Percentiles rank a stretch among this genome's conserved stretches.
phyloP scores from a whole-genome alignment of 2,329 filamentous ascomycete species.

The Trichoderma aggressivum region DNA sequence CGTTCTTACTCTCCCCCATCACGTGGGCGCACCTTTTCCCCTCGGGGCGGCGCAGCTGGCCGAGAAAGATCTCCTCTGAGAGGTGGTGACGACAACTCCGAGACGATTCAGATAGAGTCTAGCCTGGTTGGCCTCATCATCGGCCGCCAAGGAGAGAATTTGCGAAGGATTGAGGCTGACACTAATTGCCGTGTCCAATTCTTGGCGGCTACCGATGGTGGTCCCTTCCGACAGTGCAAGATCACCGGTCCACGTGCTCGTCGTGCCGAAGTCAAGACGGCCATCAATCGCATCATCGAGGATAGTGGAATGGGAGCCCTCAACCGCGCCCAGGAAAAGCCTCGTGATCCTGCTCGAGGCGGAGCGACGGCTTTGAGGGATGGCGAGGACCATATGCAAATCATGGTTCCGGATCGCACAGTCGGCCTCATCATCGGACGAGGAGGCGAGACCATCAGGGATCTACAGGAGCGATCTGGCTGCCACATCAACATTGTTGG shows the following conservation, averaged over 20 bases:
- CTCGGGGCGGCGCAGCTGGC: constrained; percentile 50
- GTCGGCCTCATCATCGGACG: constrained; percentile 93
- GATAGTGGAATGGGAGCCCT: constrained; percentile 59
- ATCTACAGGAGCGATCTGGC: constrained; percentile 86
- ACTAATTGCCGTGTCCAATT: constrained; percentile 85
- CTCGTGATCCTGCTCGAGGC: constrained; percentile 38
- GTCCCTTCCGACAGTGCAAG: constrained; percentile 76
- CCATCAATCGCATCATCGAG: constrained; percentile 84
- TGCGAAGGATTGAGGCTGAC: constrained; percentile 79
- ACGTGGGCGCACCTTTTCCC: constrained; percentile 57
- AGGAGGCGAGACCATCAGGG: constrained; percentile 87
- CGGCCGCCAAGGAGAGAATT: constrained; percentile 83
- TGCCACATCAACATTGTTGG: constrained; percentile 95
- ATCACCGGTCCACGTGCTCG: constrained; percentile 72
- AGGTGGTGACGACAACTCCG: constrained; percentile 63
- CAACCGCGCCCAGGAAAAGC: constrained; percentile 43
- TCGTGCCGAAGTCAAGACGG: constrained; percentile 73
- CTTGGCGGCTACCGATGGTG: constrained; percentile 70
- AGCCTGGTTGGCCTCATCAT: constrained; percentile 87
- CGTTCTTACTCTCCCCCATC: constrained; percentile 68
- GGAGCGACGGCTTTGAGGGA: constrained; percentile 59
- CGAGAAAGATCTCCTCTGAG: constrained; percentile 58
- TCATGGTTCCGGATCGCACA: constrained; percentile 91
- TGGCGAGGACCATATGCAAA: constrained; percentile 82
- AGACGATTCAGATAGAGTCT: constrained; percentile 83